These are phyloP conservation scores for Lichtheimia hyalospora DNA, from an alignment of 371 early-diverging fungal genomes.

Conservation along the genomic window DNA sequence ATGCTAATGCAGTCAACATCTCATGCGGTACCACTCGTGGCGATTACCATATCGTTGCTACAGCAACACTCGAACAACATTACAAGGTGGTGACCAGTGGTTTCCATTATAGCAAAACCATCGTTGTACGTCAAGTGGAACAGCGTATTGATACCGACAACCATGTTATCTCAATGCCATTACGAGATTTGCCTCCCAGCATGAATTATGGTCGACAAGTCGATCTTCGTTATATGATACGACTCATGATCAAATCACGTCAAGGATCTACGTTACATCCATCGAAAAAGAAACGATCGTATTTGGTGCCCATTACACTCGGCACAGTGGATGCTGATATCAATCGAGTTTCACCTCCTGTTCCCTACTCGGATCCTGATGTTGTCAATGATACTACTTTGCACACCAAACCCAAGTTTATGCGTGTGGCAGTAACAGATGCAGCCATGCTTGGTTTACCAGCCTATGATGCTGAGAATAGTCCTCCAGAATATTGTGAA, in stretches of 20 bases:
- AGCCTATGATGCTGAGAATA: slow-evolving; percentile 1
- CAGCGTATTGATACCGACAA: neutral
- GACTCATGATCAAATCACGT: neutral
- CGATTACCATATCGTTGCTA: neutral
- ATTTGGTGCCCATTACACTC: slow-evolving; percentile 1
- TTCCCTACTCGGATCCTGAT: slow-evolving; percentile 6
- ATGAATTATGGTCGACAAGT: slow-evolving; percentile 3
- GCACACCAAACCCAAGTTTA: slow-evolving; percentile 10
- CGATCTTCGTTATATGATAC: slow-evolving; percentile 1
- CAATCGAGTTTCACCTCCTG: neutral
- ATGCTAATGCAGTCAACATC: neutral
- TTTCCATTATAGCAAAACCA: slow-evolving; percentile 2
- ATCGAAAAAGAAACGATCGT: neutral
- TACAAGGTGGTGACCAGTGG: slow-evolving; percentile 6
- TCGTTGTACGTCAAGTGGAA: slow-evolving; percentile 2
- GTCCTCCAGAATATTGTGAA: slow-evolving; percentile 1
- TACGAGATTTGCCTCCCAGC: neutral
- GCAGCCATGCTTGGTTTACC: neutral
- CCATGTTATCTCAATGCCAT: neutral
- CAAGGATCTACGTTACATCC: slow-evolving; percentile 1
- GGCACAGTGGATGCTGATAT: neutral
- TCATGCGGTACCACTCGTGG: neutral
- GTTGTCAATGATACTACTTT: slow-evolving; percentile 7
- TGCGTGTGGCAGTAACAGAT: neutral
- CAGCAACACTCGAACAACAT: slow-evolving; percentile 6